Base-by-base conservation (phyloP, 1,284 basidiomycete genomes). In the Hymenochaete sp. region DNA sequence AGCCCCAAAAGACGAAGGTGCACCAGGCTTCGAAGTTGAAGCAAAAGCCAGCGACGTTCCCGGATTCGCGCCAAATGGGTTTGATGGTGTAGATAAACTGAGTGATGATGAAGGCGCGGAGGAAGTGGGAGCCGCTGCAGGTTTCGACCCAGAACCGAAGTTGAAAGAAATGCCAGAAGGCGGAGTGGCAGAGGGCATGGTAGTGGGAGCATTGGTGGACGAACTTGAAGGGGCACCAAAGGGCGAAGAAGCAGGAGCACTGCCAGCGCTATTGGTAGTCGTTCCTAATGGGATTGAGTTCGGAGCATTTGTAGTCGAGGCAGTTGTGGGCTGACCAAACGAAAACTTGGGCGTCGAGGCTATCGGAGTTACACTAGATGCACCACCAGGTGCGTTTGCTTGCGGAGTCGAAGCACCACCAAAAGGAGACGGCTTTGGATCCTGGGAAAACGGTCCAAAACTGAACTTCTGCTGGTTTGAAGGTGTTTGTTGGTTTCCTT, bases 401-500 rank as follows among this genome's bases (percentile, higher is more conserved):
- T 31, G 22, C 11, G 44, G 19, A 24, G 44, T 43, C 1, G 28
- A 10, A 32, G 11, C 39, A 16, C 38, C 38, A 13, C 29, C 42
- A 27, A 50, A 50, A 14, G 41, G 9, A 6, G 41, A 14, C 6
- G 48, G 18, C 26, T 37, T 40, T 16, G 43, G 24, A 8, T 38
- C 25, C 7, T 32, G 16, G 25, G 31, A 3, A 13, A 44, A n/a
- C 8, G 32, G 31, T 6, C 48, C 48, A 24, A 50, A 46, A 21
- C 16, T 45, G 11, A 44, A 49, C 24, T 45, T 49, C 24, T 31
- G 38, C n/a, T n/a, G n/a, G n/a, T n/a, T n/a, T n/a, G n/a, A n/a
- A n/a, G n/a, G n/a, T n/a, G n/a, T n/a, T n/a, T n/a, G n/a, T n/a
- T n/a, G n/a, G n/a, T n/a, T n/a, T n/a, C n/a, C n/a, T n/a, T n/a